Conservation (phyloP, 352 stramenopile species). For the Globisporangium nodosum region DNA sequence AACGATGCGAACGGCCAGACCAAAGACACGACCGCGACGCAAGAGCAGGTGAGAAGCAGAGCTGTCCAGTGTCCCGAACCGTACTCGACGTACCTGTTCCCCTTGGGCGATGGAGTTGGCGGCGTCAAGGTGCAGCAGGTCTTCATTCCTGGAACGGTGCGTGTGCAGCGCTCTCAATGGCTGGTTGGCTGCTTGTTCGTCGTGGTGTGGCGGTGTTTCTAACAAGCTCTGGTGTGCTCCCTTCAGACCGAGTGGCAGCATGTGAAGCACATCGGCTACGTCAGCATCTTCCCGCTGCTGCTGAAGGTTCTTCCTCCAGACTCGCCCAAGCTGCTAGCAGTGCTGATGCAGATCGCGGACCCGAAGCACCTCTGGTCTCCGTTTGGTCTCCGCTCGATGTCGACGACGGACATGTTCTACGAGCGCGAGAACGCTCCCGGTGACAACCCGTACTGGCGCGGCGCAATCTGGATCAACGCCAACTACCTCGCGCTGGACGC, state of each 20-base stretch:
- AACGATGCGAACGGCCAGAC: conserved; percentile 35
- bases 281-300: conserved; percentile 84
- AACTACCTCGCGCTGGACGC: conserved; percentile 91
- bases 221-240: not conserved
- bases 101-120: conserved; percentile 70
- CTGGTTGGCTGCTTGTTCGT: not conserved
- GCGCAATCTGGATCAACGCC: conserved; percentile 92
- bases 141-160: conserved; percentile 49
- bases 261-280: conserved; percentile 83
- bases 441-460: conserved; percentile 91
- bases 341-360: conserved; percentile 57
- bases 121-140: conserved; percentile 70
- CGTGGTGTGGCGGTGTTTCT: not conserved
- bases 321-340: conserved; percentile 49
- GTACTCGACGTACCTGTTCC: conserved; percentile 73
- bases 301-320: conserved; percentile 65
- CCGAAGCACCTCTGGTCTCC: conserved; percentile 70
- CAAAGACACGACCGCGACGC: conserved; percentile 31
- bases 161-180: not conserved
- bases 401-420: conserved; percentile 81
- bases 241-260: conserved; percentile 51
- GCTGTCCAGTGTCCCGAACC: conserved; percentile 40
- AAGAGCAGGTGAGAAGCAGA: conserved; percentile 28
- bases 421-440: conserved; percentile 86
- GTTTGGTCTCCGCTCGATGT: conserved; percentile 84